A percentile compares a stretch with the other conserved stretches of the same genome.
Conservation (phyloP, 2,329 filamentous ascomycete species). For the Aspergillus novoparasiticus region DNA sequence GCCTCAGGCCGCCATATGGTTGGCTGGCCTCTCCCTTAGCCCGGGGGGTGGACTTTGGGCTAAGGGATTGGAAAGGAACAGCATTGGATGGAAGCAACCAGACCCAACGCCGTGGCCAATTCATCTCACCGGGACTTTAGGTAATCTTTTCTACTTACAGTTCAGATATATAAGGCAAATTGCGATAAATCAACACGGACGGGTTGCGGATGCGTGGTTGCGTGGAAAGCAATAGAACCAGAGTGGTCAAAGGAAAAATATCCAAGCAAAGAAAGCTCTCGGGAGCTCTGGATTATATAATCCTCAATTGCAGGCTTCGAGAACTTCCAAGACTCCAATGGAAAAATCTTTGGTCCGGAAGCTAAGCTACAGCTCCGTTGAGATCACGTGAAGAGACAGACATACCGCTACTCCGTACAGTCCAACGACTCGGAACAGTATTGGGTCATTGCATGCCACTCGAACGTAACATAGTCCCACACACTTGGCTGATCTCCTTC, state of each 20-base stretch:
- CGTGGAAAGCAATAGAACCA: conserved; percentile 11
- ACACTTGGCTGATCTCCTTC: no score
- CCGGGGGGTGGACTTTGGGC: neutral
- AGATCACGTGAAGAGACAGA: neutral
- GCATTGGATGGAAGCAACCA: neutral
- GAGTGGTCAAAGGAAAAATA: conserved; percentile 11
- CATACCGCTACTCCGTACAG: no score
- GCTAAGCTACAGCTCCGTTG: neutral
- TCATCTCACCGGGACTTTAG: neutral
- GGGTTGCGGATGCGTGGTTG: neutral
- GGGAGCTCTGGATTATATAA: conserved; percentile 11
- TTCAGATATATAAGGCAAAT: neutral
- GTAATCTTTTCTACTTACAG: neutral
- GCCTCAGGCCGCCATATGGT: conserved; percentile 15
- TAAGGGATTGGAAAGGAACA: neutral
- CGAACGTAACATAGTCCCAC: neutral
- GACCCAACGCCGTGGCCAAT: neutral
- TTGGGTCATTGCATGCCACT: neutral
- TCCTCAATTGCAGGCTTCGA: conserved; percentile 1
- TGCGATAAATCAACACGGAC: neutral
- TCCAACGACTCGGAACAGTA: neutral
- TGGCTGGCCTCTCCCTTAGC: conserved; percentile 2
- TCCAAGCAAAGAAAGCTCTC: conserved; percentile 1
- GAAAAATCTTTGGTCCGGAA: neutral
- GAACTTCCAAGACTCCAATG: neutral